Conservation (phyloP, 2,329 filamentous ascomycete species). For the Exophiala aquamarina region DNA sequence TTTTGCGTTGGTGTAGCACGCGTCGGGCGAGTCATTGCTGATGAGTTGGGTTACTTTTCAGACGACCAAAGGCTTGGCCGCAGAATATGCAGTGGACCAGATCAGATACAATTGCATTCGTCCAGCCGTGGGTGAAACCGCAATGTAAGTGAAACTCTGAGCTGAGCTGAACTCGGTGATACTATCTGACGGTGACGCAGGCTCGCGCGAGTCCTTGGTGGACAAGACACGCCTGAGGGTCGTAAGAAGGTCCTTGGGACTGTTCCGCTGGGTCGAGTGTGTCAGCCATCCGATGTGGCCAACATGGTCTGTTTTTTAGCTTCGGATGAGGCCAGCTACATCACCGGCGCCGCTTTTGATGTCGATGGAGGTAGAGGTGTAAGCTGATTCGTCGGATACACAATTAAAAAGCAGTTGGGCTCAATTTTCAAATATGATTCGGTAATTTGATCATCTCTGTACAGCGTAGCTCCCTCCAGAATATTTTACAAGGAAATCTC, state of each 20-base stretch:
- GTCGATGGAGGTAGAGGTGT: slow-evolving; percentile 26
- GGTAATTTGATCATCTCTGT: slow-evolving; percentile 8
- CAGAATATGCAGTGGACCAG: slow-evolving; percentile 11
- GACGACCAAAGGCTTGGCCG: slow-evolving; percentile 12
- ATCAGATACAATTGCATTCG: slow-evolving; percentile 17
- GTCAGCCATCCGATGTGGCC: slow-evolving; percentile 28
- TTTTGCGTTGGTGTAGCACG: not conserved
- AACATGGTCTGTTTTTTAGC: slow-evolving; percentile 28
- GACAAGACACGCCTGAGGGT: slow-evolving; percentile 14
- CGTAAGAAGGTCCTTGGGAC: slow-evolving; percentile 15
- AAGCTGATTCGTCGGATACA: slow-evolving; percentile 10
- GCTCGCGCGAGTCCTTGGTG: slow-evolving; percentile 9
- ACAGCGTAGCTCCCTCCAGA: slow-evolving; percentile 11
- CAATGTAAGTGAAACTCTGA: slow-evolving; percentile 8
- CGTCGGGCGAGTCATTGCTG: not conserved
- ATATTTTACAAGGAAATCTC: slow-evolving; percentile 71
- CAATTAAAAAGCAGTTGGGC: not conserved
- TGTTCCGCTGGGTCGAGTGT: slow-evolving; percentile 20
- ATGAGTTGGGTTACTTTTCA: not conserved
- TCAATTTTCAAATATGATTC: not conserved
- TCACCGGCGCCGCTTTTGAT: slow-evolving; percentile 28
- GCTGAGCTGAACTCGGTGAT: too few relatives aligned
- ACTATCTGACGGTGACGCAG: not conserved
- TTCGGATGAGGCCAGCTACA: slow-evolving; percentile 21
- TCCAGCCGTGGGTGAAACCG: slow-evolving; percentile 15